A percentile compares a stretch with the other conserved stretches of the same genome.
Evolutionary conservation across 768 basidiomycete species (phyloP).

Genomic region (Lyophyllum decastes): DNA sequence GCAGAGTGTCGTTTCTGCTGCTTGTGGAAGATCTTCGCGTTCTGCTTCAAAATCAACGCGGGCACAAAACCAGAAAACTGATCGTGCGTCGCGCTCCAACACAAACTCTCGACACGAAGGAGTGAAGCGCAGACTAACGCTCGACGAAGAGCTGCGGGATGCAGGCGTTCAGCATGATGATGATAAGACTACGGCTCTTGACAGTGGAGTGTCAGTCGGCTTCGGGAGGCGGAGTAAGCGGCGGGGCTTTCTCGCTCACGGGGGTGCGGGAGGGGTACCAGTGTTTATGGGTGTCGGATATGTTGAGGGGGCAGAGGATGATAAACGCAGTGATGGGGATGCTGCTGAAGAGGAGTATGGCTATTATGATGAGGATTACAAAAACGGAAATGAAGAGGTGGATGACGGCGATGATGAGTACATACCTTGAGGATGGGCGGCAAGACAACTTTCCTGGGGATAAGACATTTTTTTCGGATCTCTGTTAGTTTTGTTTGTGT

Average conservation of each 20-base stretch:
- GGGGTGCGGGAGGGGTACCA: slow-evolving; percentile 71
- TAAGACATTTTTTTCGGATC: not conserved
- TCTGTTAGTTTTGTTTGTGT: not conserved
- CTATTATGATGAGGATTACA: not conserved
- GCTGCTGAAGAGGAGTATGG: not conserved
- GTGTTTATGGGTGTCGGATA: slow-evolving; percentile 75
- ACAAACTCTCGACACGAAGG: not conserved
- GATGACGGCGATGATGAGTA: slow-evolving; percentile 8
- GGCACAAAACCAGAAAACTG: slow-evolving; percentile 18
- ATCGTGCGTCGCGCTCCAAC: not conserved
- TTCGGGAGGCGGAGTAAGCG: slow-evolving; percentile 56
- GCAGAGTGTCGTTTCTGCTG: not conserved
- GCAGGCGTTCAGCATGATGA: slow-evolving; percentile 36
- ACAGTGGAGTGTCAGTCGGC: slow-evolving; percentile 52
- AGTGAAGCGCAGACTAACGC: slow-evolving; percentile 42
- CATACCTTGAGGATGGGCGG: slow-evolving; percentile 6
- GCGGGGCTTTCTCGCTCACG: slow-evolving; percentile 69
- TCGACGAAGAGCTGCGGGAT: slow-evolving; percentile 66
- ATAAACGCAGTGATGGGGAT: slow-evolving; percentile 7
- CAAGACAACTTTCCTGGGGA: not conserved
- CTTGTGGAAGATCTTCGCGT: not conserved
- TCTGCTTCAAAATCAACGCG: slow-evolving; percentile 6
- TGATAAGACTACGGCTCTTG: slow-evolving; percentile 38
- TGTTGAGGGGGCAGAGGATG: slow-evolving; percentile 51
- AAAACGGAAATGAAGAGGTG: not conserved